phyloP scores from a whole-genome alignment of 2,329 filamentous ascomycete species.

The Dissoconium aciculare region DNA sequence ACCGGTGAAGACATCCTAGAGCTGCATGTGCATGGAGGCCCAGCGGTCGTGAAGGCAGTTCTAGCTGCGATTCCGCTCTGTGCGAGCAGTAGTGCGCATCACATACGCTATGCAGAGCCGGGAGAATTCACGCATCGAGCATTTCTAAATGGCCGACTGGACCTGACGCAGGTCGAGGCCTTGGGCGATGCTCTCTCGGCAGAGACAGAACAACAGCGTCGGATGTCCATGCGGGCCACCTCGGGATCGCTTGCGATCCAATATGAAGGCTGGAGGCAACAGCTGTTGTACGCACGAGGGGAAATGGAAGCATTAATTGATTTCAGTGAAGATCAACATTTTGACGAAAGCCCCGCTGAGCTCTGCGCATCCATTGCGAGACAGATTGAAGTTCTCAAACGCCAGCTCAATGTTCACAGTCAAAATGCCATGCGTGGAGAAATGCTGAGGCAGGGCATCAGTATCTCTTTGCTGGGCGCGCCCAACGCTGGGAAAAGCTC shows the following conservation, averaged over 20 bases:
- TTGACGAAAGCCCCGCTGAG: constrained; percentile 68
- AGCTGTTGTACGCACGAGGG: constrained; percentile 65
- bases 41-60: constrained; percentile 76
- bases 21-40: constrained; percentile 83
- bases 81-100: constrained; percentile 5
- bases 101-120: constrained; percentile 75
- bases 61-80: constrained; percentile 49
- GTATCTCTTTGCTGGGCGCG: constrained; percentile 71
- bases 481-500: constrained; percentile 95
- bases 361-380: constrained; percentile 54
- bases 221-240: constrained; percentile 65
- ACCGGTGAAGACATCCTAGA: constrained; percentile 91
- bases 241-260: constrained; percentile 49
- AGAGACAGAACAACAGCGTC: constrained; percentile 83
- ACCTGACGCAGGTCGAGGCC: constrained; percentile 67
- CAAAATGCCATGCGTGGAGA: constrained; percentile 68
- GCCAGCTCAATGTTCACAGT: constrained; percentile 53
- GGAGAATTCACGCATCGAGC: constrained; percentile 91
- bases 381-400: constrained; percentile 47
- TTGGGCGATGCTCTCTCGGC: constrained; percentile 46
- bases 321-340: constrained; percentile 94
- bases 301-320: constrained; percentile 94
- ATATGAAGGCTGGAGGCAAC: constrained; percentile 71
- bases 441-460: constrained; percentile 70
- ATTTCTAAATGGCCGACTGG: constrained; percentile 72